Base-by-base conservation (phyloP, 768 basidiomycete genomes). In the Suillus hirtellus region DNA sequence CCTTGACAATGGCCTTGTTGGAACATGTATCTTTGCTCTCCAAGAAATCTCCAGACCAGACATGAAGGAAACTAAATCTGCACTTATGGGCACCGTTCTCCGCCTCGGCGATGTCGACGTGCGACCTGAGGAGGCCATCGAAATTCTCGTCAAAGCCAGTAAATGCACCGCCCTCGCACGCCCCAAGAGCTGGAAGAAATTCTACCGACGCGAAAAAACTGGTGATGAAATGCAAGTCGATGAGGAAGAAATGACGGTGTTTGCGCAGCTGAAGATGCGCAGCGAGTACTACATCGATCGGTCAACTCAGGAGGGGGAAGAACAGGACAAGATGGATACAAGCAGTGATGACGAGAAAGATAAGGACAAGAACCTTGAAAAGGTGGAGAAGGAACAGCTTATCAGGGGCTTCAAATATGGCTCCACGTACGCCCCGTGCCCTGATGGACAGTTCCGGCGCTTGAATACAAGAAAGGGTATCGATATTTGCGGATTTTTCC, bases 361-460 rank as follows among this genome's bases (percentile, higher is more conserved):
- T 14, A 72, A 74, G 19, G 78, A 77, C 27, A 73, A 78, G 75
- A 73, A 72, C 17, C 62, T 79, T 31, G 82, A 85, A 69, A 84
- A 82, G 64, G 84, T 92, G 7, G 88, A 92, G 71, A 90, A 89
- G 74, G 90, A 93, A 68, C 84, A 94, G 43, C 85, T 95, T 9
- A 80, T 93, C 27, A 78, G 82, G 66, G 94, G 93, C 2, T 96
- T 91, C 80, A 91, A 92, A 76, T 96, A 97, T 70, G 96, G 96
- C 21, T 84, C 93, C 2, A 90, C 92, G 1, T 95, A 93, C 74
- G 90, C 86, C 3, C 93, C 93, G 0, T 89, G 89, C 75, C 90
- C 92, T 2, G 92, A 93, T 59, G 92, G 87, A n/a, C 87, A 89
- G 60, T 96, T 95, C 68, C 84, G 85, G 37, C 83, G 79, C 65